Conservation (phyloP, 1,284 basidiomycete genomes). For the Flammula alnicola region DNA sequence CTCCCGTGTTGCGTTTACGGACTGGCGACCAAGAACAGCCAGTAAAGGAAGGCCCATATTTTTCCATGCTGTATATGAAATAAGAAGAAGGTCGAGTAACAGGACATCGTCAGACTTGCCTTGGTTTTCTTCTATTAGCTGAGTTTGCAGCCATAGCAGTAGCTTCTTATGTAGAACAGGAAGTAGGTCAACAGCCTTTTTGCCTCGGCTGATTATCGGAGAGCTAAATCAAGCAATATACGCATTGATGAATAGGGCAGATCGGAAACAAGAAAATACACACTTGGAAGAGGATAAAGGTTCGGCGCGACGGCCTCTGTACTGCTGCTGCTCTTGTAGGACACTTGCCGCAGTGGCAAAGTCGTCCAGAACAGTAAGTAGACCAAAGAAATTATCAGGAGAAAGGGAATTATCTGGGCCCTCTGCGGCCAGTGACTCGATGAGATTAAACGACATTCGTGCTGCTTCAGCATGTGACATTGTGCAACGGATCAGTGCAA, state of each 20-base stretch:
- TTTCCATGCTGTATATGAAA: slow-evolving; percentile 72
- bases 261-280: slow-evolving; percentile 17
- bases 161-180: slow-evolving; percentile 73
- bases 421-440: slow-evolving; percentile 66
- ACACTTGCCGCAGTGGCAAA: slow-evolving; percentile 79
- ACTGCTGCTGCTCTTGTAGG: slow-evolving; percentile 61
- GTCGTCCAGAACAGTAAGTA: slow-evolving; percentile 85
- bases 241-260: slow-evolving; percentile 1
- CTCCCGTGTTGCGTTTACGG: slow-evolving; percentile 83
- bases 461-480: slow-evolving; percentile 89
- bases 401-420: slow-evolving; percentile 64
- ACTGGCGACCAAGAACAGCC: slow-evolving; percentile 81
- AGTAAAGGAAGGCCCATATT: slow-evolving; percentile 83
- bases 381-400: slow-evolving; percentile 81
- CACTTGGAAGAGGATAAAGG: slow-evolving; percentile 60
- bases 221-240: slow-evolving; percentile 52
- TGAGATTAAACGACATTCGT: slow-evolving; percentile 80
- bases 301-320: slow-evolving; percentile 55
- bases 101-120: slow-evolving; percentile 39
- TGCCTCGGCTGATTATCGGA: slow-evolving; percentile 78
- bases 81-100: slow-evolving; percentile 4
- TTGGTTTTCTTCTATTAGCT: slow-evolving; percentile 49
- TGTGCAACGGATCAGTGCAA: slow-evolving; percentile 88
- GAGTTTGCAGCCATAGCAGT: slow-evolving; percentile 54
- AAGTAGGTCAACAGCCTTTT: slow-evolving; percentile 82